Evolutionary conservation across 2,329 filamentous ascomycete genomes (phyloP), one percentile per base, ranked within the genome.

Genomic region (Sporothrix brasiliensis): DNA sequence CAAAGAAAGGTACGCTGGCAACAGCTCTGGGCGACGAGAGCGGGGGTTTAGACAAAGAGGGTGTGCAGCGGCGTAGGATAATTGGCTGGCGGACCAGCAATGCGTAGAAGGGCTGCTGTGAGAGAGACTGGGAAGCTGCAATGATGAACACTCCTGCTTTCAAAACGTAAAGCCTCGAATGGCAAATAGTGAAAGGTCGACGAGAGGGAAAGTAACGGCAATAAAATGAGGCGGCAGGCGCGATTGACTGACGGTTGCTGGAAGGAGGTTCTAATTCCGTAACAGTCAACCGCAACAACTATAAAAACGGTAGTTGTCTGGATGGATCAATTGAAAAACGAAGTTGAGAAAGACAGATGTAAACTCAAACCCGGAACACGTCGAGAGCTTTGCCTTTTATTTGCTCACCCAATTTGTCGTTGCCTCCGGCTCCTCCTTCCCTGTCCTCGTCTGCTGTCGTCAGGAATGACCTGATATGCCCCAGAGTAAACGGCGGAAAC

Each of bases 51-150:
- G 30, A 60, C 58, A 49, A 69, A 66, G 52, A 73, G 74, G 77
- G 77, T 76, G 77, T 77, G 77, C 73, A 77, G 76, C 70, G 69
- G 73, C 72, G 74, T 74, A 66, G 72, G 73, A 56, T 76, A 75
- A 79, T 79, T 77, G 77, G 76, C 44, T 47, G 53, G n/a, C 13
- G 54, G 44, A 14, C 56, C 53, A 58, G 66, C 27, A 54, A 67
- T 11, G 39, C 30, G 39, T 21, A 56, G 19, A 41, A 49, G 21
- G 41, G n/a, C 19, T 21, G 21, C 3, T 49, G 44, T 24, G 14
- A 16, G 39, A 47, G 3, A 41, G 24, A 13, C 14, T 44, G 61
- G 49, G n/a, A 53, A 47, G 65, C 50, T 56, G 65, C 50, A 27
- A 54, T 21, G 50, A 54, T 21, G 50, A 14, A 50, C 5, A 44